Conservation (phyloP, 148 eudicot species). For the Spergularia bocconei region DNA sequence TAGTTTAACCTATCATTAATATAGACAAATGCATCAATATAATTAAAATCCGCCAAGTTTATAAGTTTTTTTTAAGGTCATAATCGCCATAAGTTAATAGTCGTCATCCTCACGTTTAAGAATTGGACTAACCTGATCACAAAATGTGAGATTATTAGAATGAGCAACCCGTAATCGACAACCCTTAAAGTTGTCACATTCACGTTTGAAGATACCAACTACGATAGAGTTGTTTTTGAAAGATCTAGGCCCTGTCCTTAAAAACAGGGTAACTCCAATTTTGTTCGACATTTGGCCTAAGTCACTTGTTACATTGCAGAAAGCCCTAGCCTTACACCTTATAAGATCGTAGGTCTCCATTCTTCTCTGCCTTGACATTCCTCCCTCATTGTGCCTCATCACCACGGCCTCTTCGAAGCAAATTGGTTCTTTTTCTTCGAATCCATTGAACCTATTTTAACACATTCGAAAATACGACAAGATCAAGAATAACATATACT, state of each 20-base stretch:
- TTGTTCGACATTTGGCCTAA: neutral
- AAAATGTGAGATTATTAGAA: slow-evolving; percentile 66
- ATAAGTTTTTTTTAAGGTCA: no score
- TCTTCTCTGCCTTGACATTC: slow-evolving; percentile 56
- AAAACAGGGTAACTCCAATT: slow-evolving; percentile 56
- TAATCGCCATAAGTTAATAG: no score
- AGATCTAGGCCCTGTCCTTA: slow-evolving; percentile 68
- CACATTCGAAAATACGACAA: no score
- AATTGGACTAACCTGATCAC: slow-evolving; percentile 55
- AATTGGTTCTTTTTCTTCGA: slow-evolving; percentile 21
- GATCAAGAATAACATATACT: no score
- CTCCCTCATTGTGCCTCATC: slow-evolving; percentile 73
- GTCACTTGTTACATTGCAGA: slow-evolving; percentile 35
- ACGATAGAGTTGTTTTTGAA: slow-evolving; percentile 56
- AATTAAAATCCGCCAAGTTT: no score
- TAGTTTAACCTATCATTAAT: slow-evolving; percentile 50
- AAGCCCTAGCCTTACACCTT: slow-evolving; percentile 58
- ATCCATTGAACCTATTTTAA: slow-evolving; percentile 27
- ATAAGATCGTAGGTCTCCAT: slow-evolving; percentile 51
- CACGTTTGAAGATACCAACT: slow-evolving; percentile 45
- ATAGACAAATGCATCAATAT: no score
- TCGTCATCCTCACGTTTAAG: no score
- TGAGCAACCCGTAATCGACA: slow-evolving; percentile 51
- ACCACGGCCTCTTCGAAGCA: slow-evolving; percentile 76
- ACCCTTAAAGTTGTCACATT: slow-evolving; percentile 47